phyloP scores from a whole-genome alignment of 768 basidiomycete species.

The Panaeolus papilionaceus region DNA sequence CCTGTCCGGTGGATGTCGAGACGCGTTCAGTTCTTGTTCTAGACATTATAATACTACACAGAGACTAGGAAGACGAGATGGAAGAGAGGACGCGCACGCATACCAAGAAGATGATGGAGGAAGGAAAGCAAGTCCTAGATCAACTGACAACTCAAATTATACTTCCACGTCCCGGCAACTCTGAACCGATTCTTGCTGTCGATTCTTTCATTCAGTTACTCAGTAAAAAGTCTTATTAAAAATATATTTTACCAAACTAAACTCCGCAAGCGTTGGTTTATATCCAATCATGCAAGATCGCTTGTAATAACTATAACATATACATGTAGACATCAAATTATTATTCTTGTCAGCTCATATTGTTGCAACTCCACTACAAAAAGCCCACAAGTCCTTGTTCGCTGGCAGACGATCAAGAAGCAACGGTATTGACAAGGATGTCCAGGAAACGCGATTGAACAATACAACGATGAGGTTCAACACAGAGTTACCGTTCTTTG shows the following conservation, averaged over 20 bases:
- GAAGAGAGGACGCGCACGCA: conserved; percentile 16
- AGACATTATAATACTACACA: conserved; percentile 18
- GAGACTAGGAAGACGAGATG: conserved; percentile 19
- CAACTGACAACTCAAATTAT: conserved; percentile 15
- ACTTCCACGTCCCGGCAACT: conserved; percentile 12
- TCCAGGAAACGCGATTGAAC: conserved; percentile 13
- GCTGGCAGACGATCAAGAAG: not conserved
- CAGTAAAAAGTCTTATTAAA: not conserved
- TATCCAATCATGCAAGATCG: conserved; percentile 1
- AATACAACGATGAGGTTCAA: conserved; percentile 9
- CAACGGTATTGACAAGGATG: not conserved
- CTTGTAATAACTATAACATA: not conserved
- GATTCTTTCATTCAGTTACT: not conserved
- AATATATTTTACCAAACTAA: not conserved
- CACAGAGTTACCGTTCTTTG: conserved; percentile 4
- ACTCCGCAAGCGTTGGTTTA: conserved; percentile 3
- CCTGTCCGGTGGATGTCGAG: conserved; percentile 31
- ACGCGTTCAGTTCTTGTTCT: conserved; percentile 25
- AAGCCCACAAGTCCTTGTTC: not conserved
- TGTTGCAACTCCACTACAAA: not conserved
- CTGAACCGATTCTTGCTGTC: conserved; percentile 2
- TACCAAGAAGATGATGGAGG: conserved; percentile 22
- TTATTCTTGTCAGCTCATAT: not conserved
- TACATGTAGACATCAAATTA: not conserved
- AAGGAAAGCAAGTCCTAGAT: conserved; percentile 21